These are phyloP conservation scores for Pestalotiopsis sp. DNA, from an alignment of 2,329 filamentous ascomycete species.

Conservation along the genomic window DNA sequence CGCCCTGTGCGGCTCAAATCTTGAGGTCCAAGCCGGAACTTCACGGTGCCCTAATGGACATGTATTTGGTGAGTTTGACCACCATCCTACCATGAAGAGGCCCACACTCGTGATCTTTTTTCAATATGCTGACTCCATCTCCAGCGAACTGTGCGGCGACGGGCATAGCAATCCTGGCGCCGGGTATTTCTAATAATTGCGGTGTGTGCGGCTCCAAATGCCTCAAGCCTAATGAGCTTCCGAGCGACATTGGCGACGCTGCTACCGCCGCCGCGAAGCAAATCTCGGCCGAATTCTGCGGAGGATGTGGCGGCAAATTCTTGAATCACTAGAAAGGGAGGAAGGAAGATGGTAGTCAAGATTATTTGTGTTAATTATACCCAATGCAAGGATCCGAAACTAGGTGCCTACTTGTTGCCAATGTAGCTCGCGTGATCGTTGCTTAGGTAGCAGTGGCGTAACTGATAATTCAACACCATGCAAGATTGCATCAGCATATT, in stretches of 20 bases:
- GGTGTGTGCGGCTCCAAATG: slow-evolving; percentile 58
- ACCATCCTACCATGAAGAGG: background rate
- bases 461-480: too few species aligned
- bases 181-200: slow-evolving; percentile 56
- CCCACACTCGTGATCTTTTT: background rate
- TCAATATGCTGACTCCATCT: background rate
- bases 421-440: too few species aligned
- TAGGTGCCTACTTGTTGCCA: too few species aligned
- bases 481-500: too few species aligned
- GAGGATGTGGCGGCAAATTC: slow-evolving; percentile 35
- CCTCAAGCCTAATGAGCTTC: slow-evolving; percentile 46
- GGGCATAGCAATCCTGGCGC: slow-evolving; percentile 56
- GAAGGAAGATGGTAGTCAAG: background rate
- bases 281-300: slow-evolving; percentile 31
- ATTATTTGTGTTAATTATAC: too few species aligned
- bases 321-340: slow-evolving; percentile 16
- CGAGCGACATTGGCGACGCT: slow-evolving; percentile 25
- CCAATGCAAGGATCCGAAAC: too few species aligned
- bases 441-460: too few species aligned
- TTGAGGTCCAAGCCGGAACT: slow-evolving; percentile 36
- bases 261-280: slow-evolving; percentile 23
- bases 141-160: slow-evolving; percentile 57
- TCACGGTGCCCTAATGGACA: slow-evolving; percentile 44
- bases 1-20: slow-evolving; percentile 46
- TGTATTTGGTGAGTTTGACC: slow-evolving; percentile 34